Percentiles rank a stretch among this genome's conserved stretches.
These are phyloP conservation scores for Allantophomopsis lycopodina DNA, from an alignment of 2,329 filamentous ascomycete genomes.

Conservation along the genomic window DNA sequence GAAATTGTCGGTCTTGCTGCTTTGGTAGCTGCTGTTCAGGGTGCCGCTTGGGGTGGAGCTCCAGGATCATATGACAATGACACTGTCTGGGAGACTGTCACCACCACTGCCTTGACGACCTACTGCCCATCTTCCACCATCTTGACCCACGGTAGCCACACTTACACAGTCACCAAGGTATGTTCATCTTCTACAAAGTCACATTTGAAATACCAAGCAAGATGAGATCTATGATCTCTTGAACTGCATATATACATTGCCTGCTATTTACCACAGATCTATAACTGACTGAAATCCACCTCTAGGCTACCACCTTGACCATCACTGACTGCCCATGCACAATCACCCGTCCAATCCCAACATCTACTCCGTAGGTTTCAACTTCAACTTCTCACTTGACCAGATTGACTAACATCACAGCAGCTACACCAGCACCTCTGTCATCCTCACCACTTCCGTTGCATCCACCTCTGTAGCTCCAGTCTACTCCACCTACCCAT, in stretches of 20 bases:
- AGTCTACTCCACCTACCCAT: no score
- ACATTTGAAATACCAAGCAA: no score
- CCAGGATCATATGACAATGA: conserved; percentile 5
- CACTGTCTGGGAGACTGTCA: conserved; percentile 21
- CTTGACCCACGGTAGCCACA: conserved; percentile 25
- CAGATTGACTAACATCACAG: no score
- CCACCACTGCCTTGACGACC: conserved; percentile 30
- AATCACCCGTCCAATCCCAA: conserved; percentile 26
- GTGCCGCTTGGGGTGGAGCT: not conserved
- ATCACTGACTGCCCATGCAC: conserved; percentile 24
- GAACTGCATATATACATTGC: no score
- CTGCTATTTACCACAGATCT: no score
- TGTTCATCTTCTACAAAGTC: no score
- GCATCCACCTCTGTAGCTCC: not conserved
- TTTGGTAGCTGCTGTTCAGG: not conserved
- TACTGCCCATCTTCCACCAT: conserved; percentile 33
- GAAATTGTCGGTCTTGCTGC: not conserved
- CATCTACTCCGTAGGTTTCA: conserved; percentile 15
- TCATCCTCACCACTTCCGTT: not conserved
- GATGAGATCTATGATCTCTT: no score
- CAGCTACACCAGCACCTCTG: not conserved
- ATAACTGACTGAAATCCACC: no score
- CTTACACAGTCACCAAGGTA: conserved; percentile 28
- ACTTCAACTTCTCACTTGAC: no score
- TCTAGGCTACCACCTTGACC: conserved; percentile 26